Base-by-base conservation (phyloP, 2,329 filamentous ascomycete genomes). In the Pseudonectria foliicola region DNA sequence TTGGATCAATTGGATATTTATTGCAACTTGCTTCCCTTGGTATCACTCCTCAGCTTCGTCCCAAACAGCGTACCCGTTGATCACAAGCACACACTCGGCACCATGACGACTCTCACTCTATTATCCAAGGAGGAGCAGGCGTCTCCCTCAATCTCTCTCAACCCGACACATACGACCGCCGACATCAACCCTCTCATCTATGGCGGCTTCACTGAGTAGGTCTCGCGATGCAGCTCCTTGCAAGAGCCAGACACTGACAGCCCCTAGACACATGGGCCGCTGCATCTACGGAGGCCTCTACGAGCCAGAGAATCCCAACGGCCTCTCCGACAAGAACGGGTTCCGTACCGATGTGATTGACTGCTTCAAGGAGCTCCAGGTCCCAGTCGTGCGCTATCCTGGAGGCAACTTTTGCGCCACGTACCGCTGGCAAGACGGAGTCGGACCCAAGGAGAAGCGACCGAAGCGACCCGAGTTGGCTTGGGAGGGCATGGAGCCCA, bases 211-310 rank as follows among this genome's bases (percentile, higher is more conserved):
- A 85, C 80, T 38, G 85, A 89, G 82, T 85, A 64, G 61, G 75
- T 57, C 14, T 12, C 10, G 21, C 15, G 13, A 10, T 27, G 4
- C 18, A 7, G 11, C 26, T 10, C 18, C 8, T 21, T 21, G 18
- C 18, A 21, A 5, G 18, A 21, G 18, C 18, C 18, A 8, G 15
- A 13, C 5, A 27, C 15, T 18, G n/a, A 32, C 37, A 13, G 38
- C 24, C 13, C 6, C 13, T 46, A 85, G 81, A 51, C 85, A 90
- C 58, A 90, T 90, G 84, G 85, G 85, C 48, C 76, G 85, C 38
- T 90, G 85, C 64, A 87, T 90, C 50, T 89, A 90, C 56, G 83
- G 83, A 42, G 85, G 85, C 42, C 80, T 90, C 52, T 89, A 87
- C 60, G 84, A 89, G 45, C 84, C 83, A 2, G 72, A 70, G 13